Evolutionary conservation across 2,329 filamentous ascomycete species (phyloP).

Genomic region (Bertia moriformis): DNA sequence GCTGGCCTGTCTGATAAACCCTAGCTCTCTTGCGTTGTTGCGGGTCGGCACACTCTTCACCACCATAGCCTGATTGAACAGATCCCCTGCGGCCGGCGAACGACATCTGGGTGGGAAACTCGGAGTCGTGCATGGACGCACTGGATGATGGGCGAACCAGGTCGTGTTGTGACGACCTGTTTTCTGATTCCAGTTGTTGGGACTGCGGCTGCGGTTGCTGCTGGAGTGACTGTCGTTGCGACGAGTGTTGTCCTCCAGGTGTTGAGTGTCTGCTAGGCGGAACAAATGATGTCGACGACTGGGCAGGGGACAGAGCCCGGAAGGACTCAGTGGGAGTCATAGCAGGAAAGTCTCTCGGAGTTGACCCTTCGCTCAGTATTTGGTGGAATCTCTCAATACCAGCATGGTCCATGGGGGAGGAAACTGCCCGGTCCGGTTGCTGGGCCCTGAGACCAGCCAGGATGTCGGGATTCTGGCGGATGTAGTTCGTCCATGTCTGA

Average conservation of each 20-base stretch:
- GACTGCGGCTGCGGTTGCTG: not conserved
- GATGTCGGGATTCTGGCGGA: conserved; percentile 33
- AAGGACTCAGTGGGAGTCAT: conserved; percentile 12
- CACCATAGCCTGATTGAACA: conserved; percentile 24
- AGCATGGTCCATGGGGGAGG: conserved; percentile 20
- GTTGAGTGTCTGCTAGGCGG: not conserved
- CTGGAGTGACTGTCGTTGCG: not conserved
- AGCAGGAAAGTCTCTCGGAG: conserved; percentile 19
- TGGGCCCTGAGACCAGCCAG: conserved; percentile 1
- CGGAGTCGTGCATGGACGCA: conserved; percentile 15
- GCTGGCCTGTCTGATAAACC: conserved; percentile 38
- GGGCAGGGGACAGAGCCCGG: conserved; percentile 6
- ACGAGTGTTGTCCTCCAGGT: not conserved
- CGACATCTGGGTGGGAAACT: not conserved
- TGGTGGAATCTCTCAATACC: conserved; percentile 26
- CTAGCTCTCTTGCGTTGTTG: conserved; percentile 46
- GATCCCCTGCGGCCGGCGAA: not conserved
- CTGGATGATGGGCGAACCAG: conserved; percentile 21
- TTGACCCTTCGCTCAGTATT: conserved; percentile 24
- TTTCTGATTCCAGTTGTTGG: not conserved
- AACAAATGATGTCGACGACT: not conserved
- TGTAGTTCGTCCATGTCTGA: conserved; percentile 43
- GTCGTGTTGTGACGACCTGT: no score
- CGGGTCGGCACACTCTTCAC: conserved; percentile 27
- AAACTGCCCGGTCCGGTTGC: conserved; percentile 9